Conservation (phyloP, 441 rosid genomes). For the Erysimum cheiri region DNA sequence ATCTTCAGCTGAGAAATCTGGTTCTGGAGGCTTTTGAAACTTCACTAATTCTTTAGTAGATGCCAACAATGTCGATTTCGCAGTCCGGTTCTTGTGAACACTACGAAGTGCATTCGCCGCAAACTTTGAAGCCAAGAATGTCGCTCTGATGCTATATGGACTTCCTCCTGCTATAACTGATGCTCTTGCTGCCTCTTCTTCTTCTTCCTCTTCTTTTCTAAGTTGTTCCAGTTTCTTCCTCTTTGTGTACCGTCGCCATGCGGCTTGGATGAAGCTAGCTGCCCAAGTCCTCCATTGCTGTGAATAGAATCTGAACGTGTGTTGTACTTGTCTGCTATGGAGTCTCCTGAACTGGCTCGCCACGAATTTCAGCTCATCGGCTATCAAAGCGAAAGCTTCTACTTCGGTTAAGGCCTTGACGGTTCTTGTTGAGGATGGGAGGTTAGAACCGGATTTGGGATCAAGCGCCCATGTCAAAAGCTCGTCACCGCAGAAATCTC, state of each 20-base stretch:
- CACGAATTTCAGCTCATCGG: conserved; percentile 91
- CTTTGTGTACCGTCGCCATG: conserved; percentile 88
- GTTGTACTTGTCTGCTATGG: conserved; percentile 97
- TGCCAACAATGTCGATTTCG: conserved; percentile 25
- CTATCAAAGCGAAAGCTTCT: conserved; percentile 88
- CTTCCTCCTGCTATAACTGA: conserved; percentile 41
- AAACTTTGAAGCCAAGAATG: conserved; percentile 87
- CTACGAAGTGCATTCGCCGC: conserved; percentile 93
- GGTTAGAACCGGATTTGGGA: conserved; percentile 85
- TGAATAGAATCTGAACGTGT: conserved; percentile 93
- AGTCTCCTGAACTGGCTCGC: conserved; percentile 94
- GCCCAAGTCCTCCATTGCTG: conserved; percentile 99
- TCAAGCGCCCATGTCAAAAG: conserved; percentile 97
- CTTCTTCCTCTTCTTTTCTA: conserved; percentile 64
- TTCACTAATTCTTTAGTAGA: conserved; percentile 74
- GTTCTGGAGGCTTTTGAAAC: conserved; percentile 88
- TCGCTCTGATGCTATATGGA: conserved; percentile 72
- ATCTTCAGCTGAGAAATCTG: conserved; percentile 92
- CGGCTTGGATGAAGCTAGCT: conserved; percentile 94
- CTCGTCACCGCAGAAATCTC: conserved; percentile 98
- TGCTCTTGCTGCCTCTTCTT: conserved; percentile 49
- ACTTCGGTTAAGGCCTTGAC: conserved; percentile 88
- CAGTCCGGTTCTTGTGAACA: conserved; percentile 74
- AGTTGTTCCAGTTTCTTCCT: conserved; percentile 79
- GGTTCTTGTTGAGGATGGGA: conserved; percentile 97